These are phyloP conservation scores for Candolleomyces aberdarensis DNA, from an alignment of 768 basidiomycete species.

Conservation along the genomic window DNA sequence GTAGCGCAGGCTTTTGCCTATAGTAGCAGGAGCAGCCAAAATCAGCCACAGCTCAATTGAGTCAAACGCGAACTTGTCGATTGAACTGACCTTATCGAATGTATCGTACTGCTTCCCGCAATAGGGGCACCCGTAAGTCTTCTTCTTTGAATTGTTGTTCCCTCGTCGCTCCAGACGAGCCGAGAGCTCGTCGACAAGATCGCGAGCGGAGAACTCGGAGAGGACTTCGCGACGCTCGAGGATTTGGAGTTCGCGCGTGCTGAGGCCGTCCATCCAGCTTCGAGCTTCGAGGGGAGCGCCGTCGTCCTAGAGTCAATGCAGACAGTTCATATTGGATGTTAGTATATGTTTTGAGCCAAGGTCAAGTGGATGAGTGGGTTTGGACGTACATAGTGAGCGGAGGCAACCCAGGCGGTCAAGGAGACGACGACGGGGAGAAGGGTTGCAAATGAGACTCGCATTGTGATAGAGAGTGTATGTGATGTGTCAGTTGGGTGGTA, in stretches of 20 bases:
- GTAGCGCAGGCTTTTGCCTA: neutral
- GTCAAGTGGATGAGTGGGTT: neutral
- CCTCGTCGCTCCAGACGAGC: neutral
- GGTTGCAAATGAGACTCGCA: neutral
- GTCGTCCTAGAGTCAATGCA: too few species aligned
- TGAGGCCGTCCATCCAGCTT: too few species aligned
- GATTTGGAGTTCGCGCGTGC: neutral
- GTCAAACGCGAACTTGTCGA: too few species aligned
- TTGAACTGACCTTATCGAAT: neutral
- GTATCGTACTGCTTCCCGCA: neutral
- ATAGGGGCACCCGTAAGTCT: neutral
- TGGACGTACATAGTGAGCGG: neutral
- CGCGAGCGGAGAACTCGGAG: neutral
- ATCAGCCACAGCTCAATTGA: too few species aligned
- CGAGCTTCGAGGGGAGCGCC: too few species aligned
- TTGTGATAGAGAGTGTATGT: neutral
- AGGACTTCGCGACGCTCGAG: neutral
- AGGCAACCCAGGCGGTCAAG: neutral
- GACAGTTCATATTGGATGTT: neutral
- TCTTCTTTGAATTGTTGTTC: neutral
- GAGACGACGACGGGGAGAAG: neutral
- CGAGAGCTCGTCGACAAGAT: neutral
- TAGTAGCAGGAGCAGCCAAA: neutral
- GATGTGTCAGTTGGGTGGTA: too few species aligned
- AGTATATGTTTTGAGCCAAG: neutral